Evolutionary conservation across 2,329 filamentous ascomycete genomes (phyloP), one percentile per base, ranked within the genome.

Genomic region (Penicillium sp.): DNA sequence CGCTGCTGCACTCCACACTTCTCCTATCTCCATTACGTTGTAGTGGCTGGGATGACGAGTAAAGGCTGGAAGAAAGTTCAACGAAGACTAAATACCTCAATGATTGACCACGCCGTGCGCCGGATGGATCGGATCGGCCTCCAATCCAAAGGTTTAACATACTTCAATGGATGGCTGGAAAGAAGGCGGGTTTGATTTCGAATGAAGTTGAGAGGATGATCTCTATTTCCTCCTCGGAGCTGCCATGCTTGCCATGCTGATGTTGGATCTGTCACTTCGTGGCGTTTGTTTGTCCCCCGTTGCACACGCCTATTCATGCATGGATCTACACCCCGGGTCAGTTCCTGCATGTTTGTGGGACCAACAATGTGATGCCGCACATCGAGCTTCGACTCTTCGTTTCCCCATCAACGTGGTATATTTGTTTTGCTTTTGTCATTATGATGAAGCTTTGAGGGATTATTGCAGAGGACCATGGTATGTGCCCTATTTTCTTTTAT

Each of bases 241-340:
- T 29, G 33, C 33, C 22, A 27, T 43, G 44, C 22, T 26, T 39
- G 35, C 33, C 31, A 37, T 39, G 31, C 33, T 4, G 21, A 11
- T 52, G 19, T 52, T 53, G 19, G 64, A 66, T 58, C 44, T 49
- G 55, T 66, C 64, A 59, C 37, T 64, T 62, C 22, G 58, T 54
- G 60, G 57, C 58, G 52, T 54, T 51, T 61, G 26, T 54, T 54
- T 49, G 61, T 48, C n/a, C 56, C 45, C 54, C 39, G 56, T 65
- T 54, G 45, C 57, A 65, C 64, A 59, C 57, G 55, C 54, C 54
- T 37, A 19, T 14, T 13, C 22, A 42, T 64, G 47, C 42, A 59
- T 27, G 22, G 54, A 64, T 59, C 52, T 27, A 59, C 57, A 44
- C 33, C 48, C 49, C 56, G 42, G 27, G 24, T 42, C 24, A 29